These are phyloP conservation scores for Neonothopanus nambi DNA, from an alignment of 1,284 basidiomycete species.

Conservation along the genomic window DNA sequence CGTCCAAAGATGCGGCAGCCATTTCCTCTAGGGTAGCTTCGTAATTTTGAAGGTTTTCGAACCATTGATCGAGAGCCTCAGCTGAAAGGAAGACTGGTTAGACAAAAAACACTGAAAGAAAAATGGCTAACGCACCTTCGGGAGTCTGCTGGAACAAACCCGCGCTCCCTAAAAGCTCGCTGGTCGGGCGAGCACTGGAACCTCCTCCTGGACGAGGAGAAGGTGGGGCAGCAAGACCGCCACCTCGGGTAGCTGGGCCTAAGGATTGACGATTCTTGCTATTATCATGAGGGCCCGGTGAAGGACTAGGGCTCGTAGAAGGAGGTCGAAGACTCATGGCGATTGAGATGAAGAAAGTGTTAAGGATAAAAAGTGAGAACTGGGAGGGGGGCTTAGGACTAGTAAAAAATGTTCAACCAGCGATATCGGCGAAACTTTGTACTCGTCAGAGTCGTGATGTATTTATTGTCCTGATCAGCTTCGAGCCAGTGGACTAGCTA, in stretches of 20 bases:
- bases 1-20: constrained; percentile 97
- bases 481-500: constrained; percentile 18
- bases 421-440: constrained; percentile 21
- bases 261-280: constrained; percentile 67
- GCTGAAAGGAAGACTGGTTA: constrained; percentile 45
- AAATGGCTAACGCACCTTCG: constrained; percentile 58
- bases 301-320: constrained; percentile 71
- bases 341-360: constrained; percentile 20
- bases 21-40: constrained; percentile 98
- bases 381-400: constrained; percentile 8
- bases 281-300: constrained; percentile 53
- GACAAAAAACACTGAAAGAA: constrained; percentile 7
- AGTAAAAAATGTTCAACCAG: constrained; percentile 20
- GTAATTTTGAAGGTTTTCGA: constrained; percentile 98
- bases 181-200: constrained; percentile 69
- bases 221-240: constrained; percentile 59
- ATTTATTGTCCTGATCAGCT: constrained; percentile 16
- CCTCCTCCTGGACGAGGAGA: constrained; percentile 73
- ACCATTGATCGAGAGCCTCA: constrained; percentile 99
- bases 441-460: constrained; percentile 13
- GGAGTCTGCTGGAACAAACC: constrained; percentile 81
- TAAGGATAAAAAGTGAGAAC: constrained; percentile 11
- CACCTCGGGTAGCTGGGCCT: constrained; percentile 67
- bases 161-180: constrained; percentile 72
- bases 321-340: constrained; percentile 72